phyloP scores from a whole-genome alignment of 768 basidiomycete genomes.

The Ephemerocybe angulata region DNA sequence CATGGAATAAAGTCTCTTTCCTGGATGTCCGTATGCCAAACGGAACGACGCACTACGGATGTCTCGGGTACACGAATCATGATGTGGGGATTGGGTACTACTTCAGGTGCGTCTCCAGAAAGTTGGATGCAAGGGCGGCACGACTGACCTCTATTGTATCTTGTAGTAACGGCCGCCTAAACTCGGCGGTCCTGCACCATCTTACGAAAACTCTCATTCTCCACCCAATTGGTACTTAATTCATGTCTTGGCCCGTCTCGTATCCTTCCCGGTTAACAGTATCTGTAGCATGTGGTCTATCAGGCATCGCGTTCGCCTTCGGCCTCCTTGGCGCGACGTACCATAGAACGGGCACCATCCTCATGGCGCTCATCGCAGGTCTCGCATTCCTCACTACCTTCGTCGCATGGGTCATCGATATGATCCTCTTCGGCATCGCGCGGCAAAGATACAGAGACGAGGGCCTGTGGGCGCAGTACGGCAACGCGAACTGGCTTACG shows the following conservation, averaged over 20 bases:
- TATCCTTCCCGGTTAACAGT: neutral
- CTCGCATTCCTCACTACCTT: slow-evolving; percentile 67
- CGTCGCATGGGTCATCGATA: slow-evolving; percentile 72
- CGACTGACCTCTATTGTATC: neutral
- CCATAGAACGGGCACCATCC: slow-evolving; percentile 66
- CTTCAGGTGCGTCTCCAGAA: slow-evolving; percentile 39
- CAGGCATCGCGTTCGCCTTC: slow-evolving; percentile 62
- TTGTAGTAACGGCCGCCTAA: slow-evolving; percentile 41
- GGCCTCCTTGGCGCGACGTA: slow-evolving; percentile 65
- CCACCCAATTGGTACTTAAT: slow-evolving; percentile 66
- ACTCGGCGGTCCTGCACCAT: slow-evolving; percentile 55
- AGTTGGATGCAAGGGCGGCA: neutral
- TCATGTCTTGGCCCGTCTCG: slow-evolving; percentile 1
- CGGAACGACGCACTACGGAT: slow-evolving; percentile 53
- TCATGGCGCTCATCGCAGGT: slow-evolving; percentile 68
- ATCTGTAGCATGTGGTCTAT: slow-evolving; percentile 53
- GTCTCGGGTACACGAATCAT: slow-evolving; percentile 74
- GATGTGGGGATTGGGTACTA: slow-evolving; percentile 53
- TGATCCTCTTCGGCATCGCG: slow-evolving; percentile 74
- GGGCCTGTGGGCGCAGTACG: slow-evolving; percentile 52
- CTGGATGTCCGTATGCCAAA: slow-evolving; percentile 46
- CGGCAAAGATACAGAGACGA: slow-evolving; percentile 52
- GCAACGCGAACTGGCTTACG: slow-evolving; percentile 82
- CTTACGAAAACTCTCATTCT: slow-evolving; percentile 74
- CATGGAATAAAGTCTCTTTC: slow-evolving; percentile 70